Conservation (phyloP, 2,329 filamentous ascomycete species). For the Pseudonectria foliicola region DNA sequence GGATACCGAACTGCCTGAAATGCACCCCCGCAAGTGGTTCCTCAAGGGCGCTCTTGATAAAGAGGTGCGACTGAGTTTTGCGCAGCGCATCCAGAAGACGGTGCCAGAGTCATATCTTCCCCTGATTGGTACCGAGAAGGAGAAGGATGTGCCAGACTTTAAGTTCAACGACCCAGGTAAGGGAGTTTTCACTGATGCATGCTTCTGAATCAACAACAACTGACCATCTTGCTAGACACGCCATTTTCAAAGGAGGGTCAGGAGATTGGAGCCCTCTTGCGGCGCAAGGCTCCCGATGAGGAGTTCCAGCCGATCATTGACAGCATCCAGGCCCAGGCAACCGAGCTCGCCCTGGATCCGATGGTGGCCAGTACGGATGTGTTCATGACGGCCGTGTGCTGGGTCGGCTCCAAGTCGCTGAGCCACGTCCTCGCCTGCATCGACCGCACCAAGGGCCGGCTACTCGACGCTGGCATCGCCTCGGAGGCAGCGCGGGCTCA, state of each 20-base stretch:
- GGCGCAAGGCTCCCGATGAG: conserved; percentile 76
- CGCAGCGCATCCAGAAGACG: conserved; percentile 90
- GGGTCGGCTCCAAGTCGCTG: conserved; percentile 88
- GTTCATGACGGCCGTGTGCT: conserved; percentile 89
- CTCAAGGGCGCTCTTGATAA: conserved; percentile 88
- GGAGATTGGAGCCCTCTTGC: conserved; percentile 70
- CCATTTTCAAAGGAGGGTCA: conserved; percentile 82
- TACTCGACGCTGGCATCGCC: conserved; percentile 68
- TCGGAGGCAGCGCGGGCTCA: conserved; percentile 74
- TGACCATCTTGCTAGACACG: conserved; percentile 45
- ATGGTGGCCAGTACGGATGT: conserved; percentile 85
- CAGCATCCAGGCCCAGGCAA: conserved; percentile 72
- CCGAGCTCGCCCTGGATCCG: conserved; percentile 65
- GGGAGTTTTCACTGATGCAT: conserved; percentile 22
- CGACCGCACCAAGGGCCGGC: conserved; percentile 84
- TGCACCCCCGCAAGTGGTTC: conserved; percentile 89
- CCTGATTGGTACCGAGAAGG: conserved; percentile 78
- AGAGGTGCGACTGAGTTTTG: conserved; percentile 93
- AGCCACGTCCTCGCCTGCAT: conserved; percentile 95
- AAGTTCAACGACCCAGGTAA: conserved; percentile 74
- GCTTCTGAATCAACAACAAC: background rate
- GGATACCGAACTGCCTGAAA: conserved; percentile 67
- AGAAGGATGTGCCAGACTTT: conserved; percentile 93
- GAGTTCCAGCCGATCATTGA: conserved; percentile 79
- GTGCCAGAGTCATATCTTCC: conserved; percentile 75